A percentile compares a stretch with the other conserved stretches of the same genome.
These are phyloP conservation scores for Annona cherimola DNA, from an alignment of 164 flowering plant genomes.

Conservation along the genomic window DNA sequence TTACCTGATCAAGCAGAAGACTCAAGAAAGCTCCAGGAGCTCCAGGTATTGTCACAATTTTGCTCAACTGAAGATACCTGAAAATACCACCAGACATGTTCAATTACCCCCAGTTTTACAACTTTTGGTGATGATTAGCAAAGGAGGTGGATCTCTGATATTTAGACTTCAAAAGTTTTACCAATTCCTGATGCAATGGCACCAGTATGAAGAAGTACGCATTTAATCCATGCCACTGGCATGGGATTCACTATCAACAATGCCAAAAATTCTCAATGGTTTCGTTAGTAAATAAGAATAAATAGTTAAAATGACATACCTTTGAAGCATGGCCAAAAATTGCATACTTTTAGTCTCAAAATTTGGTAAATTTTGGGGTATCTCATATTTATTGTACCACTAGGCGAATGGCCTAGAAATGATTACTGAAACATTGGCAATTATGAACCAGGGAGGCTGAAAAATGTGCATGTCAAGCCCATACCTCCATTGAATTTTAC, in stretches of 20 bases:
- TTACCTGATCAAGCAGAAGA: slow-evolving; percentile 79
- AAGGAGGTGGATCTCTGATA: background rate
- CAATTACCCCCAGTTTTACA: background rate
- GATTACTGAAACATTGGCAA: too few species aligned
- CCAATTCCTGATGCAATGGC: background rate
- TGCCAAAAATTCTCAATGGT: too few species aligned
- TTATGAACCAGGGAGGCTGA: too few species aligned
- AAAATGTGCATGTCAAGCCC: too few species aligned
- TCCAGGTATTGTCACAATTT: slow-evolving; percentile 59
- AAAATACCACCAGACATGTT: background rate
- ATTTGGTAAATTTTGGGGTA: too few species aligned
- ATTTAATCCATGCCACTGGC: background rate
- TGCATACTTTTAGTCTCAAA: too few species aligned
- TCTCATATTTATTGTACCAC: too few species aligned
- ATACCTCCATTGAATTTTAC: too few species aligned
- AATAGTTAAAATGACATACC: too few species aligned
- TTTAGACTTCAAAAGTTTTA: background rate
- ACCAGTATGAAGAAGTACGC: background rate
- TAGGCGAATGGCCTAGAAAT: too few species aligned
- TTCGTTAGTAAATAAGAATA: too few species aligned
- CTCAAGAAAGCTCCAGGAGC: slow-evolving; percentile 68
- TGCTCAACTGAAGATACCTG: slow-evolving; percentile 76
- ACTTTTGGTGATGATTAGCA: background rate
- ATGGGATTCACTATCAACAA: background rate
- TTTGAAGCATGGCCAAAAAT: too few species aligned